Conservation (phyloP, 1,284 basidiomycete genomes). For the Cutaneotrichosporon dermatis region DNA sequence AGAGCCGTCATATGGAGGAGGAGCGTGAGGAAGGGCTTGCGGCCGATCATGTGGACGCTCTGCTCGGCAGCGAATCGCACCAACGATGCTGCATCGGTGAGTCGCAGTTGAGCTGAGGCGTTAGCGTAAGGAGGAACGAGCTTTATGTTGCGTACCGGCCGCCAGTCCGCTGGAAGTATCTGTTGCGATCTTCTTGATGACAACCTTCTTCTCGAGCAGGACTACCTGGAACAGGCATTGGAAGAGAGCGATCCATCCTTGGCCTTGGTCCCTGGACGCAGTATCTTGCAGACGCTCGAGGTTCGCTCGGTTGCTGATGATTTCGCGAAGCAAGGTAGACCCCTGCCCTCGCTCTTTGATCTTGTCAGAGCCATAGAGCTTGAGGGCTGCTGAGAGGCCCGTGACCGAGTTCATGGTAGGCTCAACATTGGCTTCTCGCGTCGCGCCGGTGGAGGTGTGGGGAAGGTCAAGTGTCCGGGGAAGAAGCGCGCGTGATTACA, state of each 20-base stretch:
- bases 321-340: conserved; percentile 56
- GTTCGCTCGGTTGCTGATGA: conserved; percentile 59
- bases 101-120: conserved; percentile 5
- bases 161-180: neutral
- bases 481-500: no score
- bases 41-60: conserved; percentile 30
- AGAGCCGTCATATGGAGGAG: conserved; percentile 64
- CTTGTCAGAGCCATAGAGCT: conserved; percentile 61
- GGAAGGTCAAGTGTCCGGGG: no score
- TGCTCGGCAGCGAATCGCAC: conserved; percentile 38
- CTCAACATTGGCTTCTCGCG: conserved; percentile 1
- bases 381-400: conserved; percentile 52
- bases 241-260: conserved; percentile 65
- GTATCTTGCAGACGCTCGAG: conserved; percentile 52
- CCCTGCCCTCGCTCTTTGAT: conserved; percentile 69
- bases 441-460: no score
- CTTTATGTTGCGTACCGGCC: conserved; percentile 19
- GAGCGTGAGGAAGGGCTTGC: conserved; percentile 46
- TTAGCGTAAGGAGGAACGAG: neutral
- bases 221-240: conserved; percentile 68
- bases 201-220: conserved; percentile 56
- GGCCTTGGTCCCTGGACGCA: conserved; percentile 49
- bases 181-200: conserved; percentile 53
- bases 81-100: conserved; percentile 25
- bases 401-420: conserved; percentile 22